Evolutionary conservation across 768 basidiomycete species (phyloP), one percentile per base, ranked within the genome.

Genomic region (Exidia glandulosa): DNA sequence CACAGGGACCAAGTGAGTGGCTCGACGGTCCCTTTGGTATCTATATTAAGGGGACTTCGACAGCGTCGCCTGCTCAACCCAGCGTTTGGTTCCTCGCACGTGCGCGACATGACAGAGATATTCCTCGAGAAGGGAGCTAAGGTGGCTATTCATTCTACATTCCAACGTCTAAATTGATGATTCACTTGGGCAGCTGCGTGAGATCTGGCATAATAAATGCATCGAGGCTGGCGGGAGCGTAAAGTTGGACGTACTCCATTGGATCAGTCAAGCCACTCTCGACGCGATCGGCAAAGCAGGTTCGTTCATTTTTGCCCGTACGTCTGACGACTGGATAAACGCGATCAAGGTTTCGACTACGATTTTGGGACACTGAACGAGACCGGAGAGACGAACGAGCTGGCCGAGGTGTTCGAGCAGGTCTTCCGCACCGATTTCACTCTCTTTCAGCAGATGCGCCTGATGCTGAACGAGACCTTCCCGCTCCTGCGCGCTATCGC

Each of bases 111-210:
- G 16, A 82, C 82, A 0, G 75, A 74, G 14, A 79, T 81, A 10
- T 85, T 87, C 61, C 63, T 83, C 3, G 75, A 77, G 2, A 86
- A 85, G 67, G 71, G 84, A 0, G 63, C 77, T 0, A 70, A 79
- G 68, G 84, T 81, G 9, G 10, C 10, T 19, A 37, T 37, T 9
- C 36, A 37, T 9, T 37, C 36, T 19, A 37, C 36, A 9, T 37
- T 37, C 10, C 19, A 19, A 37, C 36, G n/a, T n/a, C n/a, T n/a
- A 37, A 9, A 19, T 10, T 9, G 36, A 9, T 37, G 36, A 37
- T 9, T 19, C 36, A 37, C 36, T 37, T 37, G 10, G 19, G n/a
- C n/a, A 66, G 68, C 64, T 69, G 23, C 61, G 64, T 9, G 62
- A 65, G 36, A 57, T 64, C 0, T 66, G 67, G 68, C n/a, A 64